A percentile compares a stretch with the other conserved stretches of the same genome.
phyloP scores from a whole-genome alignment of 192 early-diverging fungal genomes.

The Coemansia sp. region DNA sequence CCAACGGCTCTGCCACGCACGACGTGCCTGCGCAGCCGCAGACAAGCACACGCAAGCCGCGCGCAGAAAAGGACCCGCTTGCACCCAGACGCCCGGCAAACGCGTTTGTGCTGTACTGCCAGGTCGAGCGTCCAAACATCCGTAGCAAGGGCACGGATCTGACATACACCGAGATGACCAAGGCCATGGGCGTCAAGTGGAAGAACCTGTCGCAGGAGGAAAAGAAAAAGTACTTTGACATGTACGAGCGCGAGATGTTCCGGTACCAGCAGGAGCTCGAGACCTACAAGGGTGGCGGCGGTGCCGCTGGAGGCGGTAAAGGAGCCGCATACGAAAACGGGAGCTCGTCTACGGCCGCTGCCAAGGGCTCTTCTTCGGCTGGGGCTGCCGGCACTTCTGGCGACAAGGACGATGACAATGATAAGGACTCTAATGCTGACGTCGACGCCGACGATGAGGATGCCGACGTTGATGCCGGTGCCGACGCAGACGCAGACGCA shows the following conservation, averaged over 20 bases:
- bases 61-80: constrained; percentile 47
- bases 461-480: neutral
- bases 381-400: neutral
- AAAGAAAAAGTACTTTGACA: constrained; percentile 45
- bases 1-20: constrained; percentile 12
- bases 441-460: neutral
- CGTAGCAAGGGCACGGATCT: constrained; percentile 39
- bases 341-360: neutral
- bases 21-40: neutral
- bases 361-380: neutral
- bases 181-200: constrained; percentile 53
- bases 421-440: neutral
- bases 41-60: constrained; percentile 14
- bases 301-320: neutral
- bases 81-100: constrained; percentile 53
- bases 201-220: constrained; percentile 39
- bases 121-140: constrained; percentile 47
- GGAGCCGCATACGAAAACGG: neutral
- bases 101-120: constrained; percentile 53
- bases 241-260: constrained; percentile 49
- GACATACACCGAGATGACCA: constrained; percentile 47
- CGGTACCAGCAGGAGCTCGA: constrained; percentile 50
- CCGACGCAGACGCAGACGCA: neutral
- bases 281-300: constrained; percentile 28
- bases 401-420: neutral